Base-by-base conservation (phyloP, 805 yeast genomes). In the Starmerella gropengiesseri region DNA sequence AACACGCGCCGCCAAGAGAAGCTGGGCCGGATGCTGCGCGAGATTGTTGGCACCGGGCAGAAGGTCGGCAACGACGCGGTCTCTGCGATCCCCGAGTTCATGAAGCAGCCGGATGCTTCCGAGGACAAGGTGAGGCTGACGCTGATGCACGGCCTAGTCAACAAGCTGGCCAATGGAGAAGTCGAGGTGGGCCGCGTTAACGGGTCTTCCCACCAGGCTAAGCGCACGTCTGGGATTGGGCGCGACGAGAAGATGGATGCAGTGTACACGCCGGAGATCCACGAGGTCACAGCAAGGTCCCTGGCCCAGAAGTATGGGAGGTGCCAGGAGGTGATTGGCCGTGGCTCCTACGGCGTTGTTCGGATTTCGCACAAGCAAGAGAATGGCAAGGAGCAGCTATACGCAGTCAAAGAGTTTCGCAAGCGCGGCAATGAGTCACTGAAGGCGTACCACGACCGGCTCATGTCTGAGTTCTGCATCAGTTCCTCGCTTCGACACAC, bases 331-430 rank as follows among this genome's bases (percentile, higher is more conserved):
- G 83, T 87, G 37, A 74, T 91, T 49, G 98, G 98, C 20, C 73
- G 82, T 40, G 97, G 97, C 17, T 78, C 95, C 0, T 89, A 82
- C 66, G 98, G 98, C 16, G 84, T 85, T 35, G 97, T 89, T 17
- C 70, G 95, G 47, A 75, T 91, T 5, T 73, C 94, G 6, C 96
- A 87, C 66, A 72, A 71, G 52, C 54, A 59, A 6, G 64, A 66
- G 42, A 60, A 63, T 40, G 59, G 65, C 21, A 45, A 46, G 17
- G 72, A 70, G 45, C 59, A 60, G 31, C 60, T 78, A 9, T 82
- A 71, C 62, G 93, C 93, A 0, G 83, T 81, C 44, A 81, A 81
- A 59, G 89, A 82, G 62, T 71, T 81, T 58, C 71, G 80, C 48
- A 71, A 74, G 45, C 68, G 78, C 41, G 67, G 73, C 38, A 67